Percentiles rank a stretch among this genome's conserved stretches.
Evolutionary conservation across 1,284 basidiomycete species (phyloP).

Genomic region (Trichosporon sp.): DNA sequence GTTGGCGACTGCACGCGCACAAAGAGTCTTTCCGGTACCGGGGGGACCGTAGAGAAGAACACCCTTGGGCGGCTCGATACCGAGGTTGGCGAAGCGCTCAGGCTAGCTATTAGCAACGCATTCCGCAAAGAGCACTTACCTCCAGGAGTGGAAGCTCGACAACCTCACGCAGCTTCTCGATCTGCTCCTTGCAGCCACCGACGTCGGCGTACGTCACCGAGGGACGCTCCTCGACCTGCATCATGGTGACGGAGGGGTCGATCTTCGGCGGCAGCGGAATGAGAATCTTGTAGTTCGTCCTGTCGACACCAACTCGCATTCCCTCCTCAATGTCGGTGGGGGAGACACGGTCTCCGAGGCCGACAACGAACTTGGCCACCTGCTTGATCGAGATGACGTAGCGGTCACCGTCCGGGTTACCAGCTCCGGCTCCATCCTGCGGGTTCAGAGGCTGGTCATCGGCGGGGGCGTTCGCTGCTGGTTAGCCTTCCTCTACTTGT

Average conservation of each 20-base stretch:
- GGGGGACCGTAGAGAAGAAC: conserved; percentile 92
- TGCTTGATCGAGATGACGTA: conserved; percentile 99
- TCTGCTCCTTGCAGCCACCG: conserved; percentile 99
- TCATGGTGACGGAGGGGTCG: conserved; percentile 99
- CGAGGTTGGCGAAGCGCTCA: conserved; percentile 94
- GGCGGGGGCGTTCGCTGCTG: conserved; percentile 61
- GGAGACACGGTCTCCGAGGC: conserved; percentile 90
- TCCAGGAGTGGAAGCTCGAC: conserved; percentile 96
- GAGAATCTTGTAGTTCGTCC: conserved; percentile 96
- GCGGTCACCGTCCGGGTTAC: conserved; percentile 78
- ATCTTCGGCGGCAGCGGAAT: conserved; percentile 99
- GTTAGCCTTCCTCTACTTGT: background rate
- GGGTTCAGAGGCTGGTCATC: conserved; percentile 50
- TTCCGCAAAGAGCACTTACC: conserved; percentile 54
- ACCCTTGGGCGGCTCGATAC: conserved; percentile 98
- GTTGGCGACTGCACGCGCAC: conserved; percentile 96
- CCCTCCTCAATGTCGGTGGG: conserved; percentile 99
- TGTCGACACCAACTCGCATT: conserved; percentile 82
- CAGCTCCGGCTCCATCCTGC: conserved; percentile 49
- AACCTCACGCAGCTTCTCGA: conserved; percentile 97
- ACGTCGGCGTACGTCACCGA: conserved; percentile 98
- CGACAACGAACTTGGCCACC: conserved; percentile 99
- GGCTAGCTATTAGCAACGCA: conserved; percentile 60
- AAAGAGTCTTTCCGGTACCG: conserved; percentile 97
- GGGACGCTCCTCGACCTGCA: conserved; percentile 99